A percentile compares a stretch with the other conserved stretches of the same genome.
Conservation (phyloP, 495 filamentous ascomycete species). For the Lasiosphaeria miniovina region DNA sequence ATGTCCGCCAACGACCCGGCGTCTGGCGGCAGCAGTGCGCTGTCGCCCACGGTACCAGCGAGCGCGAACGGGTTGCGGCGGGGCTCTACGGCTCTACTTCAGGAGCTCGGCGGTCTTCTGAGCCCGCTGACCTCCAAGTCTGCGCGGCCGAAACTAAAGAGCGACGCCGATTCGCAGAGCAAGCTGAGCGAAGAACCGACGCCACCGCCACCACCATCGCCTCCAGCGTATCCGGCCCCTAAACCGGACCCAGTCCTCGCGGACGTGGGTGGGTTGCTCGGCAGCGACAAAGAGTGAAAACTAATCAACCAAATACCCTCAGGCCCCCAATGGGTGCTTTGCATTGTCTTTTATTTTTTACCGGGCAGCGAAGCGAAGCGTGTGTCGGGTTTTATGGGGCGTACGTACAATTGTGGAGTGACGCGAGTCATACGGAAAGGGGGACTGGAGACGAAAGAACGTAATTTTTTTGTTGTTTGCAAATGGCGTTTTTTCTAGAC, state of each 20-base stretch:
- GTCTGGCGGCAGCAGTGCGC: slow-evolving; percentile 24
- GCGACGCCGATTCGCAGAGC: slow-evolving; percentile 24
- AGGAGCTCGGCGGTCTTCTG: slow-evolving; percentile 58
- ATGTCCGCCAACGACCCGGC: slow-evolving; percentile 30
- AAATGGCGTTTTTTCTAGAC: no score
- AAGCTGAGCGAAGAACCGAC: slow-evolving; percentile 30
- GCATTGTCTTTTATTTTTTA: neutral
- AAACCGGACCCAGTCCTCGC: slow-evolving; percentile 41
- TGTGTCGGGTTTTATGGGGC: no score
- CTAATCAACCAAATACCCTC: neutral
- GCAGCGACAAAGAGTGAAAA: slow-evolving; percentile 3
- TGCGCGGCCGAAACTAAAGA: slow-evolving; percentile 19
- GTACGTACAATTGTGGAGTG: no score
- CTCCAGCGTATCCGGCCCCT: neutral
- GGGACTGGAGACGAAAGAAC: no score
- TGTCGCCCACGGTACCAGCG: slow-evolving; percentile 34
- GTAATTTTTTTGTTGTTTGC: neutral
- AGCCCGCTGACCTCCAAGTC: slow-evolving; percentile 28
- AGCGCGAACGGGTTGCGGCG: slow-evolving; percentile 34
- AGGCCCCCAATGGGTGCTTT: neutral
- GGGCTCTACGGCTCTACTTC: slow-evolving; percentile 53
- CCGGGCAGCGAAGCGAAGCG: no score
- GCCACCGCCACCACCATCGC: slow-evolving; percentile 9
- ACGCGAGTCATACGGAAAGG: no score
- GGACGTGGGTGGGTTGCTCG: slow-evolving; percentile 55